phyloP scores from a whole-genome alignment of 202 grass and related monocot genomes.

The Cymbopogon flexuosus region DNA sequence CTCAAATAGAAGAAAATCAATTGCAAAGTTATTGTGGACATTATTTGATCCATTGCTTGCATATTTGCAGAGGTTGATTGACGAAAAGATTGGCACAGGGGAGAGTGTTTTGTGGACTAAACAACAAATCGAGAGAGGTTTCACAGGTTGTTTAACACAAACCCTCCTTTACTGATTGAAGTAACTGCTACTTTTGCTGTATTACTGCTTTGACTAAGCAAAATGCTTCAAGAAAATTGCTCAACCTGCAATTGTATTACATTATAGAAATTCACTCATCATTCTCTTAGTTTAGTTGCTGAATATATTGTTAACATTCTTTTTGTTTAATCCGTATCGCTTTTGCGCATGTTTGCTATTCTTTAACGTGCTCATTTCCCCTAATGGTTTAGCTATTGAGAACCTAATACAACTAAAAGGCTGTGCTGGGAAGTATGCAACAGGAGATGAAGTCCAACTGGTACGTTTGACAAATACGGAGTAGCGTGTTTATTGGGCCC shows the following conservation, averaged over 20 bases:
- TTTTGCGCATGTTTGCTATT: conserved; percentile 2
- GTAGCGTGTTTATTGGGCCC: too few relatives aligned
- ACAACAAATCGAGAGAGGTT: conserved; percentile 65
- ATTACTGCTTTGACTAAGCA: conserved; percentile 10
- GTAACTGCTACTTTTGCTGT: not conserved
- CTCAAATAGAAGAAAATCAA: not conserved
- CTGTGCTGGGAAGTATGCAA: conserved; percentile 76
- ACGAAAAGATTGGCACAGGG: conserved; percentile 57
- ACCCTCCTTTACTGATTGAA: conserved; percentile 12
- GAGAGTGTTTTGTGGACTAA: conserved; percentile 48
- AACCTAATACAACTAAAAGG: conserved; percentile 49
- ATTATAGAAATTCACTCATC: not conserved
- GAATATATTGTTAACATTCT: not conserved
- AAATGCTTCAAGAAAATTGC: not conserved
- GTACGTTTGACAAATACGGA: conserved; percentile 28
- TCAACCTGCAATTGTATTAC: not conserved
- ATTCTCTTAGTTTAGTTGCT: conserved; percentile 24
- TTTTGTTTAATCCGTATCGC: not conserved
- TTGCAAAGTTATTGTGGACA: not conserved
- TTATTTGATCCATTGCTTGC: conserved; percentile 22
- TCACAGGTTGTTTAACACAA: conserved; percentile 56
- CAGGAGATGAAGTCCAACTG: conserved; percentile 85
- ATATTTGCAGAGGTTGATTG: conserved; percentile 63
- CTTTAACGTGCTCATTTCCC: conserved; percentile 19
- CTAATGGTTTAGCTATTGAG: conserved; percentile 65